Evolutionary conservation across 805 yeast genomes (phyloP), one percentile per base, ranked within the genome.

Genomic region (Vanderwaltozyma polyspora): DNA sequence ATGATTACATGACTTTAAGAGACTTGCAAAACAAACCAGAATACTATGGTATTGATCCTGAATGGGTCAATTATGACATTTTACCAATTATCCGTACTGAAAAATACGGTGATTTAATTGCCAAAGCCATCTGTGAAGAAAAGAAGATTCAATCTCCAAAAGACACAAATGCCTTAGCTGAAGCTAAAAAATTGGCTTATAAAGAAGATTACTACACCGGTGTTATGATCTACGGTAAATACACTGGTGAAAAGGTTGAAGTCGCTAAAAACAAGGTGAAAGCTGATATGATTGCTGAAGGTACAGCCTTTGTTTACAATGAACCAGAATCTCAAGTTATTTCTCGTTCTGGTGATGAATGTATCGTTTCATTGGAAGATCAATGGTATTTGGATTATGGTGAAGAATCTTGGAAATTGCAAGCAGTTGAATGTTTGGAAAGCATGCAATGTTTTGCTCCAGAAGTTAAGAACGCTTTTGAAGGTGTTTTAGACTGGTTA

Each of bases 381-480:
- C 98, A 91, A 68, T 91, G 98, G 98, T 91, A 76, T 62, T 72
- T 84, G 50, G 96, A 91, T 59, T 91, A 91, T 53, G 98, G 98
- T 70, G 98, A 91, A 71, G 84, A 74, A 48, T 47, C 63, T 12
- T 91, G 98, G 98, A 83, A 81, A 55, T 61, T 67, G 12, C 74
- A 72, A 56, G 93, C 95, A 35, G 63, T 76, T 43, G 91, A 80
- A 49, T 80, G 94, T 58, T 70, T 91, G 41, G 69, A 68, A 31
- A 57, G 62, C 39, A 77, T 91, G 89, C 73, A 81, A 57, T 72
- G 87, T 9, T 89, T 72, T 67, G 69, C 79, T 34, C 67, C 77
- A 32, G 97, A 87, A 65, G 83, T 93, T 28, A 72, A 80, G 51
- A 76, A 89, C 54, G 95, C 93, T 6, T 89, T 91, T 51, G 95